These are phyloP conservation scores for Hamigera avellanea DNA, from an alignment of 495 filamentous ascomycete species.

Conservation along the genomic window DNA sequence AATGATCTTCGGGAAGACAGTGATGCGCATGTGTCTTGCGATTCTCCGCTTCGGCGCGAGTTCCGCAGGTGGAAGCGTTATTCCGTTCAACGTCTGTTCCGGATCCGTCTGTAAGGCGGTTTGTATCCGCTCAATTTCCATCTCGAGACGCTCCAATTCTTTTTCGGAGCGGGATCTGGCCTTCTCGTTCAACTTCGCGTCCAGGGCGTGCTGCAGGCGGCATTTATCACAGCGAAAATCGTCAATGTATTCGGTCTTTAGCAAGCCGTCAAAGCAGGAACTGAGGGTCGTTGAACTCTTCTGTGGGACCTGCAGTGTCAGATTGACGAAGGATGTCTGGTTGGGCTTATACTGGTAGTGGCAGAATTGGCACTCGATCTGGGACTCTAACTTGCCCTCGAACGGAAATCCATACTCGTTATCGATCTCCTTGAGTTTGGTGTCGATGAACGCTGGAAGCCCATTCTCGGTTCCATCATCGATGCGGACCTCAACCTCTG, in stretches of 20 bases:
- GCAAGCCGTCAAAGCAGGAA: conserved; percentile 80
- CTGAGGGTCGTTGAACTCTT: conserved; percentile 52
- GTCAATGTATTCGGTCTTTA: conserved; percentile 93
- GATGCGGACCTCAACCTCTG: conserved; percentile 30
- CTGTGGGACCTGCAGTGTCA: conserved; percentile 88
- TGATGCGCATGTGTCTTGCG: conserved; percentile 74
- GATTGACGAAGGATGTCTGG: conserved; percentile 74
- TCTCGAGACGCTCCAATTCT: conserved; percentile 41
- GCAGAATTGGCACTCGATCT: conserved; percentile 86
- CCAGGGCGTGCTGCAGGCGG: conserved; percentile 67
- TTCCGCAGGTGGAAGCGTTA: conserved; percentile 62
- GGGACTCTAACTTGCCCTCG: conserved; percentile 77
- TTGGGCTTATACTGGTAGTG: conserved; percentile 77
- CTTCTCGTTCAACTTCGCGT: conserved; percentile 36
- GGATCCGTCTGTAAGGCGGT: conserved; percentile 63
- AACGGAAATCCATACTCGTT: conserved; percentile 71
- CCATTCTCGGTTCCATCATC: conserved; percentile 29
- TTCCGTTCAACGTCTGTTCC: conserved; percentile 57
- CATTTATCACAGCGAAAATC: conserved; percentile 94
- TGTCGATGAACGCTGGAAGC: conserved; percentile 31
- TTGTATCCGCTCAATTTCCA: conserved; percentile 43
- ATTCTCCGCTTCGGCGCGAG: conserved; percentile 73
- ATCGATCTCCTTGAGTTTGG: conserved; percentile 32
- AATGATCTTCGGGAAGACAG: conserved; percentile 74
- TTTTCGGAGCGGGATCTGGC: conserved; percentile 29